These are phyloP conservation scores for Candida sonorensis DNA, from an alignment of 805 yeast species.

Conservation along the genomic window DNA sequence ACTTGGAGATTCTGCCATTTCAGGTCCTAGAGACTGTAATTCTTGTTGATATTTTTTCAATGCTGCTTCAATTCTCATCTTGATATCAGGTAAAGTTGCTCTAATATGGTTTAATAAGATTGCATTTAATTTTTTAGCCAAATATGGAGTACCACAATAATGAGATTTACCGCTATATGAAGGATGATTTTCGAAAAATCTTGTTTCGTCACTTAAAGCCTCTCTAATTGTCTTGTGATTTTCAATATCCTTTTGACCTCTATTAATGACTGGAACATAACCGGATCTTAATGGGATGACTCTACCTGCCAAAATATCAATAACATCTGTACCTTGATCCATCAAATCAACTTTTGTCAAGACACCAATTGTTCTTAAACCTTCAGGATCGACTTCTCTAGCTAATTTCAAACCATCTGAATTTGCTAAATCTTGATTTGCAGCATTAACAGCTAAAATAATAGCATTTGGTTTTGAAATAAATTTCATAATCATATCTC, in stretches of 20 bases:
- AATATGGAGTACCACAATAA: constrained; percentile 96
- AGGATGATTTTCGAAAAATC: constrained; percentile 82
- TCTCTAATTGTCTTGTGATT: constrained; percentile 77
- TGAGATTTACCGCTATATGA: constrained; percentile 90
- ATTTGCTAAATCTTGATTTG: constrained; percentile 95
- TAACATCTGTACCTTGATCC: constrained; percentile 97
- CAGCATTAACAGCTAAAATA: constrained; percentile 89
- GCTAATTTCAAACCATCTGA: constrained; percentile 95
- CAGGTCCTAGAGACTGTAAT: constrained; percentile 75
- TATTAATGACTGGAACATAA: constrained; percentile 92
- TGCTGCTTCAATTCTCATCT: constrained; percentile 79
- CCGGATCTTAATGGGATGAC: constrained; percentile 94
- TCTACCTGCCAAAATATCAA: constrained; percentile 91
- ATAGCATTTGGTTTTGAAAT: constrained; percentile 95
- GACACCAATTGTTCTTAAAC: constrained; percentile 93
- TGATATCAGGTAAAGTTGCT: constrained; percentile 86
- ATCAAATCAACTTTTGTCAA: constrained; percentile 92
- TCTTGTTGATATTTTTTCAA: constrained; percentile 80
- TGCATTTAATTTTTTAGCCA: constrained; percentile 85
- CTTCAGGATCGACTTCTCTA: constrained; percentile 96
- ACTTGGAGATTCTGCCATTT: constrained; percentile 80
- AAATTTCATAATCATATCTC: constrained; percentile 87
- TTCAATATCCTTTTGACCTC: constrained; percentile 97
- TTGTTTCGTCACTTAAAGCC: constrained; percentile 75
- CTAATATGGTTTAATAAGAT: constrained; percentile 87